Percentiles rank a stretch among this genome's conserved stretches.
Evolutionary conservation across 2,329 filamentous ascomycete genomes (phyloP).

Genomic region (Colletotrichum tamarilloi): DNA sequence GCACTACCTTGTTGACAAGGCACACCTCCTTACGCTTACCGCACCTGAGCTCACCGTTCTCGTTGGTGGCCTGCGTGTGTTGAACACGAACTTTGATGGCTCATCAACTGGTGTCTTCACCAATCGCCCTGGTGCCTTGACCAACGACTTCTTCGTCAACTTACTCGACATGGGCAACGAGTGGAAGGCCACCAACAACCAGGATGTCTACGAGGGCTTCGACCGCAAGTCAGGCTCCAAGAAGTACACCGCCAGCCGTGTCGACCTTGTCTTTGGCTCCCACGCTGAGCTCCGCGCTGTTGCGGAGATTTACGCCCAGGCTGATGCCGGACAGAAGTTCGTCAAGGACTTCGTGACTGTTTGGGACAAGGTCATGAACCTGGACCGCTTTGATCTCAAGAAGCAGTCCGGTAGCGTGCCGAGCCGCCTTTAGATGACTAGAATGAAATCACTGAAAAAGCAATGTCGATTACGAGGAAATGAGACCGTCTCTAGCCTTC

Average conservation of each 20-base stretch:
- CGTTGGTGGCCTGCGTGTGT: conserved; percentile 76
- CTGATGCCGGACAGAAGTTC: conserved; percentile 72
- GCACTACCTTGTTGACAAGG: conserved; percentile 77
- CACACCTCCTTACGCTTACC: conserved; percentile 76
- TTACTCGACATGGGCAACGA: conserved; percentile 74
- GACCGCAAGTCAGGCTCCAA: conserved; percentile 73
- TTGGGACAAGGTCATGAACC: conserved; percentile 81
- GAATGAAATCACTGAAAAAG: not conserved
- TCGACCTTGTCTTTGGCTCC: conserved; percentile 78
- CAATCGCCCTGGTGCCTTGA: conserved; percentile 73
- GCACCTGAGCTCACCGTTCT: conserved; percentile 78
- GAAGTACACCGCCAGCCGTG: conserved; percentile 77
- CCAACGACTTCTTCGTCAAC: conserved; percentile 87
- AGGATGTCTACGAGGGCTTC: conserved; percentile 70
- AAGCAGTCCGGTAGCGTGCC: conserved; percentile 9
- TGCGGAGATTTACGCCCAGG: conserved; percentile 74
- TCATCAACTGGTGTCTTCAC: conserved; percentile 77
- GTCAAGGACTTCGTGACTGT: conserved; percentile 77
- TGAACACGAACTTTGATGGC: conserved; percentile 78
- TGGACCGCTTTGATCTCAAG: conserved; percentile 75
- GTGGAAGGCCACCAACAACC: conserved; percentile 68
- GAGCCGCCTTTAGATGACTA: conserved; percentile 16
- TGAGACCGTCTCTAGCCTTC: not conserved
- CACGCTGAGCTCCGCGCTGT: conserved; percentile 79
- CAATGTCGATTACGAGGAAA: not conserved